Evolutionary conservation across 2,329 filamentous ascomycete genomes (phyloP).

Genomic region (Sclerotinia spermophila): DNA sequence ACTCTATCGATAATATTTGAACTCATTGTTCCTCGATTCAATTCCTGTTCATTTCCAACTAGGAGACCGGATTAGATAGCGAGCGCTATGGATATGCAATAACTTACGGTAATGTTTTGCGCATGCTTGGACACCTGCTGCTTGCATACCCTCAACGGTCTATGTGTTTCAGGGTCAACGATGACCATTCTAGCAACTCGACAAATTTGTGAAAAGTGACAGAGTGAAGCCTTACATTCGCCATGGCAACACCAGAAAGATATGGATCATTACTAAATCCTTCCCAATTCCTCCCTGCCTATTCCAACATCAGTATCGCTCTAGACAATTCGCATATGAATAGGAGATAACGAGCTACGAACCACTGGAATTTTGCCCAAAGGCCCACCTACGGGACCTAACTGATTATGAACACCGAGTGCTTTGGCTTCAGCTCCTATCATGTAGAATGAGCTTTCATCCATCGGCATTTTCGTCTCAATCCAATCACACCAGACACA

Average conservation of each 20-base stretch:
- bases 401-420: conserved; percentile 69
- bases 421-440: conserved; percentile 63
- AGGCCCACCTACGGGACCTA: conserved; percentile 73
- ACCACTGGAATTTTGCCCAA: conserved; percentile 62
- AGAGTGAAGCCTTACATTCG: conserved; percentile 38
- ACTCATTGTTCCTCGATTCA: conserved; percentile 50
- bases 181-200: no score
- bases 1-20: conserved; percentile 61
- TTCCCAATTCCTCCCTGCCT: conserved; percentile 79
- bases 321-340: neutral
- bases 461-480: neutral
- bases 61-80: conserved; percentile 24
- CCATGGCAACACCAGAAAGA: conserved; percentile 60
- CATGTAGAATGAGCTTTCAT: neutral
- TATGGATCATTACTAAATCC: conserved; percentile 79
- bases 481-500: neutral
- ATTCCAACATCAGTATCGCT: conserved; percentile 39
- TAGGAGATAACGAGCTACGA: neutral
- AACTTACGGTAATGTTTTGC: conserved; percentile 53
- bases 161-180: conserved; percentile 30
- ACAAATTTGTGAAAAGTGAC: neutral
- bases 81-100: conserved; percentile 33
- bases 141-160: conserved; percentile 57
- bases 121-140: conserved; percentile 48
- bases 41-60: conserved; percentile 67